These are phyloP conservation scores for Fraxinus sp. DNA, from an alignment of 305 asterid species.

Conservation along the genomic window DNA sequence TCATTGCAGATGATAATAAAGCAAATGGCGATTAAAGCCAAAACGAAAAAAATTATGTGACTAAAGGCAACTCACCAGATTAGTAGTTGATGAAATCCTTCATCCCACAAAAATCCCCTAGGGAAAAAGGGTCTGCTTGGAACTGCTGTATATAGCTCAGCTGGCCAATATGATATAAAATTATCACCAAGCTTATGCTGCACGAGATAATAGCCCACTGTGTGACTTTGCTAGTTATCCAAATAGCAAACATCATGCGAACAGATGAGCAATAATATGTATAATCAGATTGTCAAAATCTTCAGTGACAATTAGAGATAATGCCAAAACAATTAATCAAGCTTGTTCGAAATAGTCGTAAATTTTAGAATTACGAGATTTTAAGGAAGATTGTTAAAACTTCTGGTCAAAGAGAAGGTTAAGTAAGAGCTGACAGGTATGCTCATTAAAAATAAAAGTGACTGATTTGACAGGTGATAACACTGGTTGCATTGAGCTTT, in stretches of 20 bases:
- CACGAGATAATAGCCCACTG: constrained; percentile 39
- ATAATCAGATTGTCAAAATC: background rate
- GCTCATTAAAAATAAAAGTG: background rate
- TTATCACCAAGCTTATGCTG: constrained; percentile 59
- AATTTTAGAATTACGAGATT: background rate
- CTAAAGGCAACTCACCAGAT: constrained; percentile 61
- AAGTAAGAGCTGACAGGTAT: background rate
- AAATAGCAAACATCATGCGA: constrained; percentile 26
- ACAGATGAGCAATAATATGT: constrained; percentile 10
- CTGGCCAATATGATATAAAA: constrained; percentile 85
- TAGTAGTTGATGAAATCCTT: constrained; percentile 94
- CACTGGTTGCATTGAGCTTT: background rate
- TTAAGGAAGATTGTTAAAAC: background rate
- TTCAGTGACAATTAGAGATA: background rate
- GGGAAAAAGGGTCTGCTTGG: constrained; percentile 99
- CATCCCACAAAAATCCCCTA: constrained; percentile 98
- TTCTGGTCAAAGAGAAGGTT: background rate
- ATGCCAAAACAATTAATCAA: background rate
- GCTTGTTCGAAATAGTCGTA: background rate
- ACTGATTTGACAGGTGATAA: background rate
- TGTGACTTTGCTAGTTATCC: constrained; percentile 43
- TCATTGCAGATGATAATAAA: background rate
- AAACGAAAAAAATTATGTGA: background rate
- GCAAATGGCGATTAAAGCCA: background rate
- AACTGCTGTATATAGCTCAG: constrained; percentile 94